A percentile compares a stretch with the other conserved stretches of the same genome.
Evolutionary conservation across 805 yeast genomes (phyloP).

Genomic region (Pichia manshurica): DNA sequence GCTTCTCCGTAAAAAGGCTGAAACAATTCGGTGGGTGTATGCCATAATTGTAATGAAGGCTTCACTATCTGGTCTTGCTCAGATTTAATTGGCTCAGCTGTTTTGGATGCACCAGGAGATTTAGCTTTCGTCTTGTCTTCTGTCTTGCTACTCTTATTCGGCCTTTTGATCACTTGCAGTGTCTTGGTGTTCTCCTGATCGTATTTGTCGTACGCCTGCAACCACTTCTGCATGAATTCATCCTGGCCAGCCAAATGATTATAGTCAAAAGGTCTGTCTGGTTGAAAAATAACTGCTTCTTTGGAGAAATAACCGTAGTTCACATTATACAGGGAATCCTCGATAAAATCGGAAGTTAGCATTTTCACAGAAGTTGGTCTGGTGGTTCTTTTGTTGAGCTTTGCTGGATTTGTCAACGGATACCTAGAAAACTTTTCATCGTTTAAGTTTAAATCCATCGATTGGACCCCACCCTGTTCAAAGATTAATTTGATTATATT

Average conservation of each 20-base stretch:
- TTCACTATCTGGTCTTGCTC: conserved; percentile 18
- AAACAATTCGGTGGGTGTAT: conserved; percentile 83
- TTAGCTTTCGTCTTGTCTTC: conserved; percentile 1
- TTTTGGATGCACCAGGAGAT: background rate
- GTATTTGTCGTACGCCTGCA: conserved; percentile 51
- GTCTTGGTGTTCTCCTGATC: conserved; percentile 29
- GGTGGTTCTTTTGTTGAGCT: conserved; percentile 31
- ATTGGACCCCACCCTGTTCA: conserved; percentile 34
- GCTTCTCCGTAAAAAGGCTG: conserved; percentile 84
- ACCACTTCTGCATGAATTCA: conserved; percentile 67
- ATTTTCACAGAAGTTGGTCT: conserved; percentile 63
- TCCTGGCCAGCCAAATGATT: conserved; percentile 53
- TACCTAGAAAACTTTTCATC: conserved; percentile 35
- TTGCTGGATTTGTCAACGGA: conserved; percentile 37
- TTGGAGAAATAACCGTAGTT: conserved; percentile 75
- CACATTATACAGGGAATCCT: conserved; percentile 78
- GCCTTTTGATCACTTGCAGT: conserved; percentile 16
- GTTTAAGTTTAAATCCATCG: conserved; percentile 30
- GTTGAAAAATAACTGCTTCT: conserved; percentile 72
- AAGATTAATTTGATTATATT: conserved; percentile 24
- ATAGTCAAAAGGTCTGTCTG: conserved; percentile 59
- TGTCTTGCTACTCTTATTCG: conserved; percentile 3
- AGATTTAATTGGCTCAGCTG: background rate
- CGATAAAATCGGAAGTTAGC: conserved; percentile 76
- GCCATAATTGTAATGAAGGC: conserved; percentile 69